A percentile compares a stretch with the other conserved stretches of the same genome.
phyloP scores from a whole-genome alignment of 495 filamentous ascomycete genomes.

The Aspergillus ellipticus region DNA sequence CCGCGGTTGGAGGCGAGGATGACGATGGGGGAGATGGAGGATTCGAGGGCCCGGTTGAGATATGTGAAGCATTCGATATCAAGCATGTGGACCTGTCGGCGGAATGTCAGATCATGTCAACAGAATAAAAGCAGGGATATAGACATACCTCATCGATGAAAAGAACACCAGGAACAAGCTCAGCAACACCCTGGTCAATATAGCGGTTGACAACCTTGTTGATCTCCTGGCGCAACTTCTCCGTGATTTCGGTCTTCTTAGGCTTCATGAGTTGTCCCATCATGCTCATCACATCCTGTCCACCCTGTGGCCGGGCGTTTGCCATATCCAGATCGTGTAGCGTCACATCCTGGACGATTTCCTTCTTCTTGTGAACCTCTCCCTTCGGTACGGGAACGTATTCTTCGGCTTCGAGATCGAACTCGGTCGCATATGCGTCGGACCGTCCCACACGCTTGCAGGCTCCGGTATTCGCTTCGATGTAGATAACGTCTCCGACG shows the following conservation, averaged over 20 bases:
- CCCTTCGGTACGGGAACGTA: constrained; percentile 98
- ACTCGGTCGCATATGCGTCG: constrained; percentile 95
- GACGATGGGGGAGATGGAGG: constrained; percentile 88
- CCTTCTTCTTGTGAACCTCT: constrained; percentile 99
- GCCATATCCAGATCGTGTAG: constrained; percentile 95
- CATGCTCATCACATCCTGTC: constrained; percentile 99
- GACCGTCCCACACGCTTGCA: constrained; percentile 94
- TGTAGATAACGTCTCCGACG: constrained; percentile 96
- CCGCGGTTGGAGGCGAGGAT: constrained; percentile 97
- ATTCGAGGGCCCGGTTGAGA: constrained; percentile 93
- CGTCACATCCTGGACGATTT: constrained; percentile 98
- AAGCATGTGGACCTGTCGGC: constrained; percentile 85
- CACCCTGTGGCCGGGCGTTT: constrained; percentile 89
- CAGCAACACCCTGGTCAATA: constrained; percentile 96
- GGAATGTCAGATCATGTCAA: constrained; percentile 1
- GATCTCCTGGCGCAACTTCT: constrained; percentile 91
- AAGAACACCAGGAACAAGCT: constrained; percentile 92
- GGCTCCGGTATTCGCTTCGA: constrained; percentile 95
- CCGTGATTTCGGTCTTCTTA: constrained; percentile 97
- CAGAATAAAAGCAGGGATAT: neutral
- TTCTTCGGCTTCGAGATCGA: constrained; percentile 96
- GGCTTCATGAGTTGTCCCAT: constrained; percentile 99
- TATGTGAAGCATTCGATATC: constrained; percentile 99
- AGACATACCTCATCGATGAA: constrained; percentile 92
- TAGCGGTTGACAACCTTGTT: constrained; percentile 98